A percentile compares a stretch with the other conserved stretches of the same genome.
Conservation (phyloP, 1,284 basidiomycete genomes). For the Ustilago loliicola region DNA sequence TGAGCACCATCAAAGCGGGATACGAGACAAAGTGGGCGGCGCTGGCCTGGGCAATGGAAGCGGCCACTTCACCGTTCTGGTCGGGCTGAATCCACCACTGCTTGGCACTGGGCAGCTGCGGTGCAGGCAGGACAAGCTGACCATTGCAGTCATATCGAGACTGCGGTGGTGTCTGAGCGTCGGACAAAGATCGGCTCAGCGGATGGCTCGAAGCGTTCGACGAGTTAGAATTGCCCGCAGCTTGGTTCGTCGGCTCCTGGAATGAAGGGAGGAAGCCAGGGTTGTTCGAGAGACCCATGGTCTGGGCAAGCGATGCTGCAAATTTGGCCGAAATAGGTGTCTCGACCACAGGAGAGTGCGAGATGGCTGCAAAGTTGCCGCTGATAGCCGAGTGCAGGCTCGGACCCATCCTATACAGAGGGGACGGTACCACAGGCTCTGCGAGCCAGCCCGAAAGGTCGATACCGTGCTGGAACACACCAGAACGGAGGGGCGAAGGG, state of each 20-base stretch:
- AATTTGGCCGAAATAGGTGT: slow-evolving; percentile 51
- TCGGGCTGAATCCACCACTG: slow-evolving; percentile 61
- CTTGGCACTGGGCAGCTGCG: slow-evolving; percentile 43
- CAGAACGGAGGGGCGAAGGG: slow-evolving; percentile 41
- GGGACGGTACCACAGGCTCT: slow-evolving; percentile 67
- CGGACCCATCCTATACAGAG: slow-evolving; percentile 65
- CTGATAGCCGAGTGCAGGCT: slow-evolving; percentile 50
- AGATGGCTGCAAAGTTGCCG: slow-evolving; percentile 41
- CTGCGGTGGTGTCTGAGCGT: slow-evolving; percentile 20
- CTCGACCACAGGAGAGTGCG: slow-evolving; percentile 42
- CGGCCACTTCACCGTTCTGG: slow-evolving; percentile 45
- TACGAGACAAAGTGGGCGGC: slow-evolving; percentile 64
- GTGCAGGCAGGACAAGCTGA: slow-evolving; percentile 32
- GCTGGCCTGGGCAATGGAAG: slow-evolving; percentile 56
- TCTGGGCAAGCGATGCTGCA: slow-evolving; percentile 46
- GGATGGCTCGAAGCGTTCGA: slow-evolving; percentile 20
- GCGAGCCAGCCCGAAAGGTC: slow-evolving; percentile 68
- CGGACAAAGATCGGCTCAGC: slow-evolving; percentile 33
- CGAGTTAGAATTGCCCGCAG: not conserved
- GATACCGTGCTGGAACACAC: slow-evolving; percentile 34
- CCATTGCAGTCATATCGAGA: slow-evolving; percentile 49
- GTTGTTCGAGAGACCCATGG: slow-evolving; percentile 39
- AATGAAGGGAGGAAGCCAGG: slow-evolving; percentile 27
- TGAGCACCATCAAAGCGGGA: slow-evolving; percentile 62
- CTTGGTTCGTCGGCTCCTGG: slow-evolving; percentile 14